Evolutionary conservation across 225 moss, liverwort and hornwort species (phyloP).

Genomic region (Bryoerythrophyllum caledonicum): DNA sequence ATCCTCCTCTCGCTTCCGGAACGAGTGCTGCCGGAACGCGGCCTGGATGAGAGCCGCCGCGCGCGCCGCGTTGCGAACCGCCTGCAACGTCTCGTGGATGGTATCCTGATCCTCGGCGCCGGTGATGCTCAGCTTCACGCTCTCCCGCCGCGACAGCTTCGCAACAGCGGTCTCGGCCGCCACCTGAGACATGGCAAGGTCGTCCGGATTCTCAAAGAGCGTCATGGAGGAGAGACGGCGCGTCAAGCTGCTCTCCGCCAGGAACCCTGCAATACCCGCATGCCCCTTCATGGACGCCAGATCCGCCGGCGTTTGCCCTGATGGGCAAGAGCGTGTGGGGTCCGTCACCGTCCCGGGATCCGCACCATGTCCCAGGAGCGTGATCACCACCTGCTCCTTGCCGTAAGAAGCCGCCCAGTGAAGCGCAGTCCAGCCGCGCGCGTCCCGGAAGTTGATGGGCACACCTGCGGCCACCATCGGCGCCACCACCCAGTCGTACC

Average conservation of each 20-base stretch:
- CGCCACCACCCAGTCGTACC: slow-evolving; percentile 81
- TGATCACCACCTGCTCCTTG: slow-evolving; percentile 83
- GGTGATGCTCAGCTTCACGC: slow-evolving; percentile 46
- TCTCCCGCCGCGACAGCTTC: slow-evolving; percentile 49
- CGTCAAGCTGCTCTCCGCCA: slow-evolving; percentile 78
- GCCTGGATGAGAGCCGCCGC: slow-evolving; percentile 58
- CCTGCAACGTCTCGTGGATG: slow-evolving; percentile 54
- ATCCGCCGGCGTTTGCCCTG: slow-evolving; percentile 82
- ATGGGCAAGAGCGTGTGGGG: slow-evolving; percentile 59
- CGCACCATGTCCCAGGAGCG: slow-evolving; percentile 73
- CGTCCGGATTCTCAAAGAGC: slow-evolving; percentile 33
- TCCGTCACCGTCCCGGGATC: slow-evolving; percentile 68
- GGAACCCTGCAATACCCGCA: slow-evolving; percentile 78
- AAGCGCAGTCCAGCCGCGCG: slow-evolving; percentile 83
- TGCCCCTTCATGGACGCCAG: slow-evolving; percentile 70
- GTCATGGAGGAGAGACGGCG: slow-evolving; percentile 66
- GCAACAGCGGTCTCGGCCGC: slow-evolving; percentile 51
- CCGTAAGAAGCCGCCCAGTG: slow-evolving; percentile 90
- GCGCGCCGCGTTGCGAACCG: slow-evolving; percentile 63
- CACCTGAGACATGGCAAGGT: slow-evolving; percentile 36
- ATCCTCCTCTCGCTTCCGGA: slow-evolving; percentile 59
- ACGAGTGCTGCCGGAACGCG: slow-evolving; percentile 55
- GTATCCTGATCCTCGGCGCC: slow-evolving; percentile 43
- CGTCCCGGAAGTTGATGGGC: slow-evolving; percentile 84
- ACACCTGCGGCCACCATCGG: slow-evolving; percentile 64